phyloP scores from a whole-genome alignment of 441 rosid species.

The Erodium trifolium region DNA sequence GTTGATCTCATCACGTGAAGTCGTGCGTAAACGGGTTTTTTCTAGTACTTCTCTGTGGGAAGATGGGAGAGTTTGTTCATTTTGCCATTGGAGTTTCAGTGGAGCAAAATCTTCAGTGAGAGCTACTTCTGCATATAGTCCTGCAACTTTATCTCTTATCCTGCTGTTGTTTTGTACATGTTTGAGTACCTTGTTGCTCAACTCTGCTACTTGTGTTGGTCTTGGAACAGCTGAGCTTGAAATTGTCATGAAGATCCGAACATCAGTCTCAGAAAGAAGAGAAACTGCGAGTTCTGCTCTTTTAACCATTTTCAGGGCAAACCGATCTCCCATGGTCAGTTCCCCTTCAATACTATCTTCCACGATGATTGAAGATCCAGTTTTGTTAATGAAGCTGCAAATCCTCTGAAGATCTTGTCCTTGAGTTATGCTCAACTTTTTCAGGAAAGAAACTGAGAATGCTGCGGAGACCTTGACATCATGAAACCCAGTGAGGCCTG shows the following conservation, averaged over 20 bases:
- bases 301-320: conserved; percentile 22
- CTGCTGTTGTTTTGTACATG: conserved; percentile 15
- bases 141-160: conserved; percentile 21
- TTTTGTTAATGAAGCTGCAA: conserved; percentile 26
- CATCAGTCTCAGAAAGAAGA: conserved; percentile 19
- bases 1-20: conserved; percentile 31
- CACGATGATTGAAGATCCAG: conserved; percentile 25
- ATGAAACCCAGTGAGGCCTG: conserved; percentile 16
- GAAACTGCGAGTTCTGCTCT: conserved; percentile 22
- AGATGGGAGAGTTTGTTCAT: conserved; percentile 1
- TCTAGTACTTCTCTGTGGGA: conserved; percentile 26
- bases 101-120: too few relatives aligned
- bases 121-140: conserved; percentile 20
- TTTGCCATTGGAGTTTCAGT: too few relatives aligned
- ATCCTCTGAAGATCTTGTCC: conserved; percentile 22
- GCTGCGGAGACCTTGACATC: conserved; percentile 32
- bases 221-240: conserved; percentile 20
- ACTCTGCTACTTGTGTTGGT: conserved; percentile 24
- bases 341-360: conserved; percentile 23
- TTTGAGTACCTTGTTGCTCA: conserved; percentile 21
- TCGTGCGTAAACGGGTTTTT: neutral
- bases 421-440: conserved; percentile 25
- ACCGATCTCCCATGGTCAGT: conserved; percentile 21
- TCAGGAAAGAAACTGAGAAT: conserved; percentile 31
- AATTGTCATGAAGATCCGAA: conserved; percentile 24